Evolutionary conservation across 495 filamentous ascomycete species (phyloP), one percentile per base, ranked within the genome.

Genomic region (Lasiosphaeria hispida): DNA sequence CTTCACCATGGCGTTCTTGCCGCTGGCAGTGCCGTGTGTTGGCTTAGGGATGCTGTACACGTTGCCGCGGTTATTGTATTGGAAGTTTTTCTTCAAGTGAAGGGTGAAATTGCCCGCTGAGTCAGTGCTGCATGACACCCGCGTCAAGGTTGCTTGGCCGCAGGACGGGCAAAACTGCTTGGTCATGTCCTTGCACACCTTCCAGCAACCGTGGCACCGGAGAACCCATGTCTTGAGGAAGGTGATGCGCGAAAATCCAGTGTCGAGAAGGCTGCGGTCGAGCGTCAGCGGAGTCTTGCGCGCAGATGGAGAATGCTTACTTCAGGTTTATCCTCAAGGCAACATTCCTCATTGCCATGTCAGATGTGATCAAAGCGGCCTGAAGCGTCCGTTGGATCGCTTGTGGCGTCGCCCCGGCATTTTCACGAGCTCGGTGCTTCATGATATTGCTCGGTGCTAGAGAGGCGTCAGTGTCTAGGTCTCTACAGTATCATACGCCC

Each of bases 261-360:
- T 80, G 3, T 91, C 92, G 17, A 99, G 77, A 7, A 99, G 84
- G 66, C 68, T 71, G 19, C n/a, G 18, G 33, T 3, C 11, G 23
- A 30, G 23, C 36, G 43, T 47, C 5, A 50, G 15, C 3, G 14
- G 2, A n/a, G 11, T 10, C 45, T 10, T 54, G 10, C 7, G 5
- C 14, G 11, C 15, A 7, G 14, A 35, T 9, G 37, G 3, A 13
- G 9, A 9, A 10, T 2, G 53, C 65, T 40, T 61, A 71, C 68
- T 96, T 91, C 33, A 99, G 81, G 74, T 96, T 96, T 77, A 97
- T 94, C 61, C 93, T 90, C 9, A 99, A 79, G 2, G 93, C 77
- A 17, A 97, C 90, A 66, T 97, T 97, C 75, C 97, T 91, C 84
- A 97, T 93, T 41, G 94, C 93, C 75, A 89, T 97, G 78, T 99